A percentile compares a stretch with the other conserved stretches of the same genome.
Conservation (phyloP, 805 yeast genomes). For the Alloascoidea hylecoeti region DNA sequence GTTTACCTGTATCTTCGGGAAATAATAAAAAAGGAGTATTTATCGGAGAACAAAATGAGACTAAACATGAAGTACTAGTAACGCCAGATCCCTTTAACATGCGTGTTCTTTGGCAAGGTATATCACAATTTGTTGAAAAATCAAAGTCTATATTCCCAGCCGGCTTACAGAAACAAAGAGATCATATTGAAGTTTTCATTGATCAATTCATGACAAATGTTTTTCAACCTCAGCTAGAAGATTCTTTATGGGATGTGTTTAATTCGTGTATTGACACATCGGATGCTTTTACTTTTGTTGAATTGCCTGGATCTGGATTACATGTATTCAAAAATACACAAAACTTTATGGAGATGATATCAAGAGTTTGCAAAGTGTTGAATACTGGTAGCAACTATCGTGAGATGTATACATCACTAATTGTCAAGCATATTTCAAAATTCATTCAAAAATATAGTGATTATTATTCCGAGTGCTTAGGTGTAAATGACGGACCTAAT, state of each 20-base stretch:
- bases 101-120: conserved; percentile 63
- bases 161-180: conserved; percentile 9
- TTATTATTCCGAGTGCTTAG: conserved; percentile 6
- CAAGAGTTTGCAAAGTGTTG: conserved; percentile 32
- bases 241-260: conserved; percentile 38
- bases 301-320: conserved; percentile 8
- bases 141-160: conserved; percentile 27
- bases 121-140: conserved; percentile 54
- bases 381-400: conserved; percentile 50
- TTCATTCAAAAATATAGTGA: conserved; percentile 7
- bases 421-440: conserved; percentile 14
- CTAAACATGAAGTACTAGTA: conserved; percentile 50
- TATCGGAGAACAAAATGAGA: conserved; percentile 43
- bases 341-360: conserved; percentile 31
- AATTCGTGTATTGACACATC: conserved; percentile 26
- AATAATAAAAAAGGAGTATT: conserved; percentile 23
- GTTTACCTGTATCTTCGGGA: conserved; percentile 25
- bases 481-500: neutral
- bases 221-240: conserved; percentile 51
- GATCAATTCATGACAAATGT: conserved; percentile 46
- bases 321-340: conserved; percentile 25
- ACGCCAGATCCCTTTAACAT: conserved; percentile 66
- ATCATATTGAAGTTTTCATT: conserved; percentile 31
- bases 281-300: conserved; percentile 21
- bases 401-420: conserved; percentile 30